Evolutionary conservation across 164 flowering plant genomes (phyloP).

Genomic region (Vitis rupestris): DNA sequence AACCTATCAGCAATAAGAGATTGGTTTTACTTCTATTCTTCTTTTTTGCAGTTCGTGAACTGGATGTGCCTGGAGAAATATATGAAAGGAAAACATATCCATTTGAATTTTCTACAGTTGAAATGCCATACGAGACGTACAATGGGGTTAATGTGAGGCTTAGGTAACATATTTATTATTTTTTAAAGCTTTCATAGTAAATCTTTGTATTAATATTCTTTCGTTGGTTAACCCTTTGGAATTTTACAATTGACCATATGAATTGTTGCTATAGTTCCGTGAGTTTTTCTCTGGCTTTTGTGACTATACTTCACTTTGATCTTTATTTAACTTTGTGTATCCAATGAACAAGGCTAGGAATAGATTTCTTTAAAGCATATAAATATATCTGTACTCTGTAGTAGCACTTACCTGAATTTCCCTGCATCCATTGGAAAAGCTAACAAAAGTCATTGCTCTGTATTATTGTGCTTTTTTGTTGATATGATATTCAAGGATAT

Average conservation of each 20-base stretch:
- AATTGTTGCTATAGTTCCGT: not conserved
- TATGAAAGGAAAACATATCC: conserved; percentile 90
- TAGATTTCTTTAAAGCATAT: too few relatives aligned
- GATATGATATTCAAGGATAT: too few relatives aligned
- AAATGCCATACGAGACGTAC: conserved; percentile 97
- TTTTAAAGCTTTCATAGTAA: not conserved
- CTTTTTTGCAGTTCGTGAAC: conserved; percentile 73
- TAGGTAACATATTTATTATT: conserved; percentile 44
- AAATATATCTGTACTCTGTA: too few relatives aligned
- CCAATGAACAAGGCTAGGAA: too few relatives aligned
- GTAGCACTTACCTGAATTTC: too few relatives aligned
- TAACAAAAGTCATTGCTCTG: too few relatives aligned
- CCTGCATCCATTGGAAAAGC: too few relatives aligned
- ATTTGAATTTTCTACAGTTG: conserved; percentile 96
- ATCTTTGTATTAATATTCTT: too few relatives aligned
- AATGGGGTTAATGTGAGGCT: conserved; percentile 96
- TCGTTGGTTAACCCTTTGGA: too few relatives aligned
- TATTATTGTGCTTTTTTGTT: too few relatives aligned
- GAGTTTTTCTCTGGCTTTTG: not conserved
- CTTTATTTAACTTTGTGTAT: not conserved
- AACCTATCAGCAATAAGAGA: not conserved
- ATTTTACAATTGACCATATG: not conserved
- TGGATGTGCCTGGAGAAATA: conserved; percentile 96
- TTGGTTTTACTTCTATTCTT: conserved; percentile 3
- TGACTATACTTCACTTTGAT: not conserved